phyloP scores from a whole-genome alignment of 306 rosid species.

The Vigna unguiculata region DNA sequence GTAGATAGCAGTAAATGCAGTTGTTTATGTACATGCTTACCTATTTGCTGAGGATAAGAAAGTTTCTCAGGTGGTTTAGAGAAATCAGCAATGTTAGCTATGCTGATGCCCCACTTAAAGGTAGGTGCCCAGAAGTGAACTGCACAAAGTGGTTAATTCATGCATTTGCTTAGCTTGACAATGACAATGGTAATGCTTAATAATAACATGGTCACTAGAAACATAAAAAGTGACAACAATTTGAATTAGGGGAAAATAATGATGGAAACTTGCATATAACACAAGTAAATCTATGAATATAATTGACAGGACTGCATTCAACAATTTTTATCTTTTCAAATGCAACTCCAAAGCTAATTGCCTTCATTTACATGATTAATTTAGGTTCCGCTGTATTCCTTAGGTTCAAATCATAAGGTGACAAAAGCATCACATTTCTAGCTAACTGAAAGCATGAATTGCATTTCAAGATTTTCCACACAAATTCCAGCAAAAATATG shows the following conservation, averaged over 20 bases:
- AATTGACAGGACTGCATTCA: background rate
- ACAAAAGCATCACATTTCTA: background rate
- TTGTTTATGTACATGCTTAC: conserved; percentile 48
- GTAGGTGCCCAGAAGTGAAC: conserved; percentile 99
- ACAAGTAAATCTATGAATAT: background rate
- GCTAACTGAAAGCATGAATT: background rate
- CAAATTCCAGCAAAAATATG: background rate
- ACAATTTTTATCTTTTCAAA: too few species aligned
- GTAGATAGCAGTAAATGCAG: conserved; percentile 20
- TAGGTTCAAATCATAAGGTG: background rate
- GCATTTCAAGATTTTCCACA: too few species aligned
- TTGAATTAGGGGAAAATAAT: background rate
- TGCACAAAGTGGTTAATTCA: conserved; percentile 48
- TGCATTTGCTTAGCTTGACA: conserved; percentile 26
- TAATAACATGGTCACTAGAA: conserved; percentile 22
- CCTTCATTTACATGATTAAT: background rate
- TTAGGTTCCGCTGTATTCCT: background rate
- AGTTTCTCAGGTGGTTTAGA: conserved; percentile 88
- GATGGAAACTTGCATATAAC: background rate
- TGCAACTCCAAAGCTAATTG: background rate
- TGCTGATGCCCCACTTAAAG: conserved; percentile 98
- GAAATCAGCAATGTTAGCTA: conserved; percentile 93
- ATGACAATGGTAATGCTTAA: conserved; percentile 16
- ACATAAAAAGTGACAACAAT: conserved; percentile 19
- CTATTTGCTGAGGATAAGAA: conserved; percentile 95